Conservation (phyloP, 768 basidiomycete genomes). For the Lactifluus subvellereus region DNA sequence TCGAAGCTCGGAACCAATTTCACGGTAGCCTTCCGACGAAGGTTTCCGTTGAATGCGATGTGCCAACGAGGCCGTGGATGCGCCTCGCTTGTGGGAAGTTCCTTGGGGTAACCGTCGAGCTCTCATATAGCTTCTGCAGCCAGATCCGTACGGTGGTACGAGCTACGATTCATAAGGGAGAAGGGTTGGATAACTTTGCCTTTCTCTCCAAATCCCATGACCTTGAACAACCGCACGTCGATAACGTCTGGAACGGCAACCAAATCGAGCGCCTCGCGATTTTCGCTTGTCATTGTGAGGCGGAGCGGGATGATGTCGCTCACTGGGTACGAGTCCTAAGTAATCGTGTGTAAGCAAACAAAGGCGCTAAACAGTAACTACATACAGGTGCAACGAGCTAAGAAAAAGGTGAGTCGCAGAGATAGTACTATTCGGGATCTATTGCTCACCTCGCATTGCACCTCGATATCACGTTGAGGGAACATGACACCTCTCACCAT, state of each 20-base stretch:
- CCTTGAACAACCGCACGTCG: no score
- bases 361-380: background rate
- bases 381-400: slow-evolving; percentile 12
- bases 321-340: background rate
- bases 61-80: slow-evolving; percentile 2
- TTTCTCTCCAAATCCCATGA: no score
- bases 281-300: background rate
- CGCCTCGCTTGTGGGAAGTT: background rate
- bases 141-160: slow-evolving; percentile 3
- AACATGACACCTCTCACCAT: slow-evolving; percentile 11
- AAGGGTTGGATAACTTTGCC: background rate
- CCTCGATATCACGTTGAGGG: background rate
- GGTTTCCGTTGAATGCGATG: slow-evolving; percentile 1
- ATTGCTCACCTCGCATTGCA: slow-evolving; percentile 15
- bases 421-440: background rate
- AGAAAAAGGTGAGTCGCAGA: background rate
- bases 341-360: background rate
- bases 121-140: slow-evolving; percentile 11
- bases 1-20: slow-evolving; percentile 9
- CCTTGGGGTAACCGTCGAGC: background rate
- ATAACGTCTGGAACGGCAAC: no score
- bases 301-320: slow-evolving; percentile 10
- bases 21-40: background rate
- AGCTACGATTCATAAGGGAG: background rate
- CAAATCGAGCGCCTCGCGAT: slow-evolving; percentile 5